Percentiles rank a stretch among this genome's conserved stretches.
These are phyloP conservation scores for Fusarium marasasianum DNA, from an alignment of 2,329 filamentous ascomycete species.

Conservation along the genomic window DNA sequence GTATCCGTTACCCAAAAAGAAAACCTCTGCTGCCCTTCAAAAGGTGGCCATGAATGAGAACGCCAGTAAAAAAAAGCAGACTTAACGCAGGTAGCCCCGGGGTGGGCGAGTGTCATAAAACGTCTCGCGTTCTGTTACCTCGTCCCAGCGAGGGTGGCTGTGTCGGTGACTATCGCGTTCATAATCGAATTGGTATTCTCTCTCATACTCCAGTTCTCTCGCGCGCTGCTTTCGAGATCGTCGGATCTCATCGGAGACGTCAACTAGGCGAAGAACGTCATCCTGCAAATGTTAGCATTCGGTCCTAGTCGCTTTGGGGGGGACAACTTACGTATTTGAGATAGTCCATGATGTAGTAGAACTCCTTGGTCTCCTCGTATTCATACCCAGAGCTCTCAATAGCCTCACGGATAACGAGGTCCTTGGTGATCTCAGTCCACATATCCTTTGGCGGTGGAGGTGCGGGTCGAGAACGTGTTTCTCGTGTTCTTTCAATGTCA, in stretches of 20 bases:
- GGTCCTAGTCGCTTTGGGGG: not conserved
- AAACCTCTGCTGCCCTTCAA: conserved; percentile 8
- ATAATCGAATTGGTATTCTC: conserved; percentile 63
- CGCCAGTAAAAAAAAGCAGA: conserved; percentile 28
- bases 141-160: conserved; percentile 58
- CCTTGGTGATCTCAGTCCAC: conserved; percentile 98
- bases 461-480: conserved; percentile 53
- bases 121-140: conserved; percentile 75
- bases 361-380: conserved; percentile 88
- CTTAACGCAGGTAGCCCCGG: conserved; percentile 42
- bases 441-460: conserved; percentile 67
- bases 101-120: conserved; percentile 63
- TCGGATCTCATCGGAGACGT: conserved; percentile 84
- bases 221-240: conserved; percentile 64
- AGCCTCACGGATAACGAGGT: conserved; percentile 86
- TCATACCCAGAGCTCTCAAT: conserved; percentile 86
- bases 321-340: conserved; percentile 77
- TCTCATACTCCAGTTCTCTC: conserved; percentile 67
- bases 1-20: conserved; percentile 25
- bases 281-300: conserved; percentile 64
- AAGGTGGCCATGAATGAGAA: conserved; percentile 23
- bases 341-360: conserved; percentile 94
- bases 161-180: conserved; percentile 54
- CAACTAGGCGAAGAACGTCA: conserved; percentile 84
- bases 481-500: conserved; percentile 65